Evolutionary conservation across 2,329 filamentous ascomycete genomes (phyloP).

Genomic region (Endoconidiophora polonica): DNA sequence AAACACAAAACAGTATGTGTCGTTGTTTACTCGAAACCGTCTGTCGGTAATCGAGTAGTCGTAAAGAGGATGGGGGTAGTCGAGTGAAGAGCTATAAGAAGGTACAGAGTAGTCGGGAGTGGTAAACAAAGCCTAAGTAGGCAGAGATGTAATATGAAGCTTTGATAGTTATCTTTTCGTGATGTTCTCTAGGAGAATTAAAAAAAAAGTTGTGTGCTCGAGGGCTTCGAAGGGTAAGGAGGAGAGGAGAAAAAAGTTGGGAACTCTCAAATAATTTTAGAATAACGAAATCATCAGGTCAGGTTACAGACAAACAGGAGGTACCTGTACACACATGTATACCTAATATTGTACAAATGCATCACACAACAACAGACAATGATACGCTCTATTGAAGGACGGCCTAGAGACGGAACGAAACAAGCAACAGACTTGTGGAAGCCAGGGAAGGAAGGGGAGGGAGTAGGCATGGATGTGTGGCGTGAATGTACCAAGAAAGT

Average conservation of each 20-base stretch:
- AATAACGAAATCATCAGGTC: neutral
- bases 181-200: conserved; percentile 1
- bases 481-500: conserved; percentile 6
- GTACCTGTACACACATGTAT: neutral
- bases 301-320: conserved; percentile 2
- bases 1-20: conserved; percentile 12
- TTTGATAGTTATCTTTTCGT: neutral
- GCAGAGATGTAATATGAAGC: neutral
- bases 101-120: no score
- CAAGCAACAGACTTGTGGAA: conserved; percentile 2
- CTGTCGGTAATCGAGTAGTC: neutral
- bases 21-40: neutral
- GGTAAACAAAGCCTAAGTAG: no score
- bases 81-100: neutral
- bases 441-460: conserved; percentile 3
- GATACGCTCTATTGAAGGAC: neutral
- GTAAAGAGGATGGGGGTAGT: neutral
- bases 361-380: conserved; percentile 1
- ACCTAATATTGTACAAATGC: neutral
- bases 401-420: conserved; percentile 4
- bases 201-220: neutral
- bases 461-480: conserved; percentile 2
- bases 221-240: neutral
- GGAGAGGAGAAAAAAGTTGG: neutral
- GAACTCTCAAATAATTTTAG: conserved; percentile 1